A percentile compares a stretch with the other conserved stretches of the same genome.
Evolutionary conservation across 352 stramenopile genomes (phyloP).

Genomic region (Globisporangium rhizosaccharum): DNA sequence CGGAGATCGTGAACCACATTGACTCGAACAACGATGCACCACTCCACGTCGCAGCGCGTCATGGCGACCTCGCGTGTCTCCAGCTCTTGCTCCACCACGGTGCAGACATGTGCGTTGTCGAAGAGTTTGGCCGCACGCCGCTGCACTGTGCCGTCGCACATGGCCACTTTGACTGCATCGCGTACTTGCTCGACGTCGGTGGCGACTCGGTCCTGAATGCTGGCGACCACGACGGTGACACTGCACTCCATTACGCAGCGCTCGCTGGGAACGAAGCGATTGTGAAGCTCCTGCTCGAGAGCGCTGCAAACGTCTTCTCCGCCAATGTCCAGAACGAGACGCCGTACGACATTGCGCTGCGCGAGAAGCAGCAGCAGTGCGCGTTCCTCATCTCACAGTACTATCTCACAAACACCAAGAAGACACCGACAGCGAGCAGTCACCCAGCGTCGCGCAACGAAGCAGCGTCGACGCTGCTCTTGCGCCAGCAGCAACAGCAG

Average conservation of each 20-base stretch:
- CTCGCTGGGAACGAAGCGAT: constrained; percentile 49
- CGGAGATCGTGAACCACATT: constrained; percentile 85
- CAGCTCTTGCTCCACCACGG: constrained; percentile 73
- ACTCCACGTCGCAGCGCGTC: constrained; percentile 65
- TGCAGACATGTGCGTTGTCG: constrained; percentile 77
- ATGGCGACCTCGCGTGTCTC: constrained; percentile 67
- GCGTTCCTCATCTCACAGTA: constrained; percentile 57
- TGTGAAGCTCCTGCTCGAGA: constrained; percentile 75
- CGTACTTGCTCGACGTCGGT: constrained; percentile 81
- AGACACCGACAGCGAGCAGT: neutral
- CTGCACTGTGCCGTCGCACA: constrained; percentile 67
- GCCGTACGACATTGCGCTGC: constrained; percentile 53
- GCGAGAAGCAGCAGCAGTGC: constrained; percentile 41
- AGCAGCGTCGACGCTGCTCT: constrained; percentile 36
- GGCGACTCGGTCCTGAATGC: constrained; percentile 78
- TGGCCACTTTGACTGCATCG: constrained; percentile 59
- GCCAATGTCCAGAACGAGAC: constrained; percentile 61
- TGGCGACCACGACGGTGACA: constrained; percentile 70
- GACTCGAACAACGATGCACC: constrained; percentile 75
- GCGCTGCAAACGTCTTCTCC: constrained; percentile 59
- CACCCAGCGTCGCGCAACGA: constrained; percentile 36
- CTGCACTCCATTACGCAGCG: constrained; percentile 68
- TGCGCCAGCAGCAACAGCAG: constrained; percentile 15
- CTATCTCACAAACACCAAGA: constrained; percentile 33
- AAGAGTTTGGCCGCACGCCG: constrained; percentile 76